Percentiles rank a stretch among this genome's conserved stretches.
Evolutionary conservation across 495 filamentous ascomycete species (phyloP).

Genomic region (Oidiodendron maius): DNA sequence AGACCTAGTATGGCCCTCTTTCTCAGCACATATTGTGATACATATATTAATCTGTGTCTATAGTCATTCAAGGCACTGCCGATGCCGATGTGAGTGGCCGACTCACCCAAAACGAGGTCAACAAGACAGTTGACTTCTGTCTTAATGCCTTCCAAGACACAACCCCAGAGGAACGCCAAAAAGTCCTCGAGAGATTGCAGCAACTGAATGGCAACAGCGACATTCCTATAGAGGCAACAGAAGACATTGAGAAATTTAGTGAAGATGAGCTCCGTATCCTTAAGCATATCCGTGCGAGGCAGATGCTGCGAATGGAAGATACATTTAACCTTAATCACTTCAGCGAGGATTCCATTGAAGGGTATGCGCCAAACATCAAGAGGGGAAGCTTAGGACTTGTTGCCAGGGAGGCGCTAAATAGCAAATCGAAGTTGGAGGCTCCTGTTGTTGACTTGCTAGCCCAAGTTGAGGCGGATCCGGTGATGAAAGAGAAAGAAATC

Average conservation of each 20-base stretch:
- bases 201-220: not conserved
- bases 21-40: not conserved
- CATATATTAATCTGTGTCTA: not conserved
- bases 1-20: slow-evolving; percentile 3
- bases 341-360: slow-evolving; percentile 29
- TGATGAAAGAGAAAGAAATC: too few species aligned
- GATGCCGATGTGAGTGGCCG: slow-evolving; percentile 30
- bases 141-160: slow-evolving; percentile 24
- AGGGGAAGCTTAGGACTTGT: slow-evolving; percentile 24
- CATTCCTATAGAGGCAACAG: not conserved
- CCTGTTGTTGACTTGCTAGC: too few species aligned
- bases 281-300: slow-evolving; percentile 22
- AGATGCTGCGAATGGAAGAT: slow-evolving; percentile 20
- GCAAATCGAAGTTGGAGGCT: too few species aligned
- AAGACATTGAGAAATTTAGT: slow-evolving; percentile 13
- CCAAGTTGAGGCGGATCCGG: too few species aligned
- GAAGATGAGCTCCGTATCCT: slow-evolving; percentile 29
- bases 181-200: slow-evolving; percentile 3
- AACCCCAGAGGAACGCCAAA: not conserved
- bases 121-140: slow-evolving; percentile 34
- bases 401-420: too few species aligned
- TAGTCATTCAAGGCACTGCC: slow-evolving; percentile 36
- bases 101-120: slow-evolving; percentile 25
- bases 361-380: slow-evolving; percentile 24
- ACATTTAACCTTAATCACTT: too few species aligned